A percentile compares a stretch with the other conserved stretches of the same genome.
Evolutionary conservation across 305 asterid genomes (phyloP).

Genomic region (Stenogyne calaminthoides): DNA sequence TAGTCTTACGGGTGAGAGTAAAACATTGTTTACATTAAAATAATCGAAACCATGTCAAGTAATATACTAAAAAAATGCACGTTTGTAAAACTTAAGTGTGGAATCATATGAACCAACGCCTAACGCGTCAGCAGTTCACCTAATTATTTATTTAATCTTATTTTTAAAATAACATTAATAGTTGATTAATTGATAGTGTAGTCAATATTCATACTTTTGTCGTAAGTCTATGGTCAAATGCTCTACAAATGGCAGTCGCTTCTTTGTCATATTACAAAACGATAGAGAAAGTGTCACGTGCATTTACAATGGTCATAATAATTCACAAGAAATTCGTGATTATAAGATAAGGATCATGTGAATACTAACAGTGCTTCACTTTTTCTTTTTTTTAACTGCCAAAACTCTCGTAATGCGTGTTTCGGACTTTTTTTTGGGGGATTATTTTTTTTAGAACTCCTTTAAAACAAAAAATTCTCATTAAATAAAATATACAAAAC

Average conservation of each 20-base stretch:
- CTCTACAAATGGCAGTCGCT: slow-evolving; percentile 16
- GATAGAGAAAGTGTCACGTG: slow-evolving; percentile 28
- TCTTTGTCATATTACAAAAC: slow-evolving; percentile 1
- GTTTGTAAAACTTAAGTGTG: slow-evolving; percentile 26
- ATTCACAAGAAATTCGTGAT: slow-evolving; percentile 22
- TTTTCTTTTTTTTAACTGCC: too few relatives aligned
- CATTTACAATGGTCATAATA: slow-evolving; percentile 16
- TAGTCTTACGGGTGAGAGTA: not conserved
- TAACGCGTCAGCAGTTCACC: slow-evolving; percentile 5
- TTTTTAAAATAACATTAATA: not conserved
- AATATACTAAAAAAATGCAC: slow-evolving; percentile 30
- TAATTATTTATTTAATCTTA: not conserved
- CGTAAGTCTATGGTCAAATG: too few relatives aligned
- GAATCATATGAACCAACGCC: not conserved
- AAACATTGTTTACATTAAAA: not conserved
- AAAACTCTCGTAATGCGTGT: too few relatives aligned
- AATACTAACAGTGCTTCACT: not conserved
- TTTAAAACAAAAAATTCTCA: too few relatives aligned
- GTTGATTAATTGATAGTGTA: too few relatives aligned
- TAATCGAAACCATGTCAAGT: not conserved
- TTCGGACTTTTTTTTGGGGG: too few relatives aligned
- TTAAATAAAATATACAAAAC: too few relatives aligned
- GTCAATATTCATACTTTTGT: too few relatives aligned
- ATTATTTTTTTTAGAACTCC: too few relatives aligned
- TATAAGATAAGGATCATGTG: slow-evolving; percentile 24